Evolutionary conservation across 768 basidiomycete species (phyloP), one percentile per base, ranked within the genome.

Genomic region (Leccinum truebloodii): DNA sequence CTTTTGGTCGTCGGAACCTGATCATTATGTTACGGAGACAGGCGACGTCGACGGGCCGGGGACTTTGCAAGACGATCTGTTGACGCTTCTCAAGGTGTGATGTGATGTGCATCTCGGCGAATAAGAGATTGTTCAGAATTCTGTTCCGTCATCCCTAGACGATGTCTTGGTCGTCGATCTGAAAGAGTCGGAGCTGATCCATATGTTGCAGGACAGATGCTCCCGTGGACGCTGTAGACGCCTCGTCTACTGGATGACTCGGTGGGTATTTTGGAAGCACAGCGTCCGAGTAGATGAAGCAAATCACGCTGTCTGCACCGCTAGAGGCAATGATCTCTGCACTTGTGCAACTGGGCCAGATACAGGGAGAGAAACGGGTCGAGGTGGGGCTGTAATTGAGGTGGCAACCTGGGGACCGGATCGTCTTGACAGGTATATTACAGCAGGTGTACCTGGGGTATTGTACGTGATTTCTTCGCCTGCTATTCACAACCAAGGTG

Each of bases 191-290:
- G 80, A 81, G 49, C 82, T 86, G 1, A 82, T 90, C 14, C 79
- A 89, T 91, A 71, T 57, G 86, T 72, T 10, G 10, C n/a, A 12
- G 18, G n/a, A 35, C 49, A 49, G 59, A 2, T 5, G 34, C 44
- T 44, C 59, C 24, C 59, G n/a, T 24, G 10, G 57, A 20, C 59
- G 37, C 60, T 49, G 12, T 59, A 56, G 39, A 68, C 22, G 7
- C 49, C 9, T 58, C 60, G 1, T 18, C 1, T 59, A 95, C 93
- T 95, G 61, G 78, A 86, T 39, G 81, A 85, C 0, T 78, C 76
- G 32, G 75, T 87, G 26, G 4, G 80, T 86, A 1, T 98, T 97
- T 72, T 95, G 92, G 89, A 71, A 80, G 8, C 62, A 81, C 0
- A 81, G 86, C 59, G 83, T 86, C 26, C 79, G 81, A 55, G 81